Evolutionary conservation across 2,329 filamentous ascomycete genomes (phyloP).

Genomic region (Pezicula rhizophila): DNA sequence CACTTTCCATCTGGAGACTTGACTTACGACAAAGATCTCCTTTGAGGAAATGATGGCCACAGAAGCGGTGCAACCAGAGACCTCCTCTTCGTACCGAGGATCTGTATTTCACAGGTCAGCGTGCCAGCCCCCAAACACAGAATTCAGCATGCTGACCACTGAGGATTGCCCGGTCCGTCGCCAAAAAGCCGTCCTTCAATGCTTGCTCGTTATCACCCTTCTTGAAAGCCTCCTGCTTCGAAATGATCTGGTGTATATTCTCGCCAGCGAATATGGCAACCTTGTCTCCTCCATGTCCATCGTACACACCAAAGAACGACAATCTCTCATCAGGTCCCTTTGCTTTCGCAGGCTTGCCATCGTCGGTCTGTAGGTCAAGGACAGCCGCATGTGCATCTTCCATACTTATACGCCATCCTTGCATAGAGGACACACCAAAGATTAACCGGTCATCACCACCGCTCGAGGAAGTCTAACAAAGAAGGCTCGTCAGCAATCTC

Average conservation of each 20-base stretch:
- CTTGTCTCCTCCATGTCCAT: constrained; percentile 95
- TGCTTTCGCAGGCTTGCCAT: constrained; percentile 45
- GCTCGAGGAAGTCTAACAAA: constrained; percentile 69
- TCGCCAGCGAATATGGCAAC: constrained; percentile 90
- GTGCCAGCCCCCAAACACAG: constrained; percentile 3
- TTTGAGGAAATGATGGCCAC: constrained; percentile 82
- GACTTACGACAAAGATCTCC: constrained; percentile 90
- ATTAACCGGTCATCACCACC: constrained; percentile 89
- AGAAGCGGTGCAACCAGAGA: constrained; percentile 94
- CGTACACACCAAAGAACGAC: constrained; percentile 96
- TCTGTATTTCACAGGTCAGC: constrained; percentile 50
- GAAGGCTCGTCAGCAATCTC: constrained; percentile 22
- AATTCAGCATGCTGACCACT: constrained; percentile 58
- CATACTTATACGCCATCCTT: constrained; percentile 99
- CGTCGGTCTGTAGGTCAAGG: constrained; percentile 69
- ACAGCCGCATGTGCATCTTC: constrained; percentile 90
- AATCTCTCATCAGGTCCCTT: constrained; percentile 64
- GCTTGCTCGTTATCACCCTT: constrained; percentile 89
- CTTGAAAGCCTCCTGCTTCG: constrained; percentile 92
- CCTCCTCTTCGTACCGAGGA: constrained; percentile 93
- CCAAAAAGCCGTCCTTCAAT: constrained; percentile 93
- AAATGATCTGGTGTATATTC: constrained; percentile 87
- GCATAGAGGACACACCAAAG: constrained; percentile 97
- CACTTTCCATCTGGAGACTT: constrained; percentile 7
- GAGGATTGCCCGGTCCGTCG: constrained; percentile 90